These are phyloP conservation scores for Barnettozyma wickerhamii DNA, from an alignment of 805 yeast genomes.

Conservation along the genomic window DNA sequence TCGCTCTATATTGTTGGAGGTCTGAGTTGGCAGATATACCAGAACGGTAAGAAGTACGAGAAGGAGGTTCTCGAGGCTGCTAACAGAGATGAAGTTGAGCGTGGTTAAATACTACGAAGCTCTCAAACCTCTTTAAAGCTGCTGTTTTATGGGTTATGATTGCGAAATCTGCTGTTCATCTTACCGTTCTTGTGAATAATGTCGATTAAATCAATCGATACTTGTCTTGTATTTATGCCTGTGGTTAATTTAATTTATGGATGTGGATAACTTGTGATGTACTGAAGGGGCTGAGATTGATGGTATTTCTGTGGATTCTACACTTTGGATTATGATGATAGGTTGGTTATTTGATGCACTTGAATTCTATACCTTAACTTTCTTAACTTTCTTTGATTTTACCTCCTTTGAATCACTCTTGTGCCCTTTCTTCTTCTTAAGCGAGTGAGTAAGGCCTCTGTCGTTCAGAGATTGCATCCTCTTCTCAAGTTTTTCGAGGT, in stretches of 20 bases:
- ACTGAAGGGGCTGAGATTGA: no score
- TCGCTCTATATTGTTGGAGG: conserved; percentile 47
- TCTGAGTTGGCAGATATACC: conserved; percentile 46
- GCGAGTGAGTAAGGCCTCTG: conserved; percentile 34
- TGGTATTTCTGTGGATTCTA: no score
- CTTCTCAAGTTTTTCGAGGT: conserved; percentile 18
- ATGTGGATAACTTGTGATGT: no score
- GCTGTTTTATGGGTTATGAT: not conserved
- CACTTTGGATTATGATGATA: no score
- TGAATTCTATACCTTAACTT: not conserved
- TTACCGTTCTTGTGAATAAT: conserved; percentile 3
- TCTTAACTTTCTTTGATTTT: conserved; percentile 1
- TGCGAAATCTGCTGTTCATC: not conserved
- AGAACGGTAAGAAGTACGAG: conserved; percentile 49
- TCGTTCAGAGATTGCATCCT: conserved; percentile 23
- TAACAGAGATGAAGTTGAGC: conserved; percentile 1
- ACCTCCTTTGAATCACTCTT: conserved; percentile 8
- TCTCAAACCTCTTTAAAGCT: not conserved
- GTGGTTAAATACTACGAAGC: not conserved
- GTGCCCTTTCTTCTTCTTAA: conserved; percentile 25
- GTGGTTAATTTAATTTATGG: no score
- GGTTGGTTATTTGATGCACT: no score
- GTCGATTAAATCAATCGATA: no score
- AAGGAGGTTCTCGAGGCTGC: conserved; percentile 23
- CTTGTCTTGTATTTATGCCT: not conserved